Conservation (phyloP, 306 rosid species). For the Parietaria judaica region DNA sequence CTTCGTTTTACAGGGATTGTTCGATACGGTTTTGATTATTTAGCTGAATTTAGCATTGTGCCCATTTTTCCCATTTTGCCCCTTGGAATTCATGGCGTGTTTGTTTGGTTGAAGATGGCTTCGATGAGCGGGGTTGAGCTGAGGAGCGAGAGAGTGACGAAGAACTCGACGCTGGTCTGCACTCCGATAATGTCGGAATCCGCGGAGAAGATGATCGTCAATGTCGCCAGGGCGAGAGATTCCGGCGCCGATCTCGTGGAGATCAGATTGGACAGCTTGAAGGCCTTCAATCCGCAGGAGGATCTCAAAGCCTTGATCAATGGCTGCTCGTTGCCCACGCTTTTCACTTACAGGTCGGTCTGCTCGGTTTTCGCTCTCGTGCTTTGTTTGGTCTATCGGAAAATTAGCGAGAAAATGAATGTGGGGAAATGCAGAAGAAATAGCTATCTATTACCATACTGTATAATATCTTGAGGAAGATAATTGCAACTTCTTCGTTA, state of each 20-base stretch:
- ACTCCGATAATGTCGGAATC: conserved; percentile 54
- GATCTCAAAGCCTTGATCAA: conserved; percentile 39
- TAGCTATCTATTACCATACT: too few relatives aligned
- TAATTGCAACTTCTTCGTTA: neutral
- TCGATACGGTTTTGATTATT: too few relatives aligned
- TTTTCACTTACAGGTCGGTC: conserved; percentile 54
- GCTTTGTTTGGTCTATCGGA: too few relatives aligned
- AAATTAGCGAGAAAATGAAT: too few relatives aligned
- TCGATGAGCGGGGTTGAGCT: conserved; percentile 18
- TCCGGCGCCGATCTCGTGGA: conserved; percentile 62
- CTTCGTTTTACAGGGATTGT: too few relatives aligned
- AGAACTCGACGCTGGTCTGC: conserved; percentile 44
- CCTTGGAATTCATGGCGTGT: too few relatives aligned
- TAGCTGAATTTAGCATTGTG: too few relatives aligned
- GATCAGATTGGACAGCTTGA: conserved; percentile 56
- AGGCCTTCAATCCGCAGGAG: conserved; percentile 33
- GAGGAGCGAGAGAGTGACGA: conserved; percentile 25
- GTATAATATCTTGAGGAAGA: too few relatives aligned
- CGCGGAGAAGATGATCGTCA: conserved; percentile 33
- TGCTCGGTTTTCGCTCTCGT: too few relatives aligned
- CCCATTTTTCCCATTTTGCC: too few relatives aligned
- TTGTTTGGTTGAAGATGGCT: conserved; percentile 24
- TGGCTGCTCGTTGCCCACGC: conserved; percentile 38
- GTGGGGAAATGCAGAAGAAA: too few relatives aligned
- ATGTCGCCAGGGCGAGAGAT: conserved; percentile 33